phyloP scores from a whole-genome alignment of 441 rosid species.

The Erodium texanum region DNA sequence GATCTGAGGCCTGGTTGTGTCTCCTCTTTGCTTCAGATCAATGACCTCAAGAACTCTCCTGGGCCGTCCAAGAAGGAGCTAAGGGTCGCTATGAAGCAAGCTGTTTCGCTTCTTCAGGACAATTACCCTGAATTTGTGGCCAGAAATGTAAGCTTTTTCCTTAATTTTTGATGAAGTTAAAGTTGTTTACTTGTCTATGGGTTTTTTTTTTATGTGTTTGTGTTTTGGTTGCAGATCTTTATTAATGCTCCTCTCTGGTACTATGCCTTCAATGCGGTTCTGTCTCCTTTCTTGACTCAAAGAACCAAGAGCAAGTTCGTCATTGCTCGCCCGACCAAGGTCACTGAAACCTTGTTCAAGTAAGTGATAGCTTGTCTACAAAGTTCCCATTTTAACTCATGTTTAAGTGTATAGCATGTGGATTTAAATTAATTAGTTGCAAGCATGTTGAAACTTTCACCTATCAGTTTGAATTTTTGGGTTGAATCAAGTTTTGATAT shows the following conservation, averaged over 20 bases:
- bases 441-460: too few species aligned
- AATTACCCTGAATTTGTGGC: constrained; percentile 72
- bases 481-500: too few species aligned
- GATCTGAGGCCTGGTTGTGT: constrained; percentile 64
- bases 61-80: constrained; percentile 48
- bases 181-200: too few species aligned
- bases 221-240: constrained; percentile 63
- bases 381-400: too few species aligned
- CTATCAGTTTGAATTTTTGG: too few species aligned
- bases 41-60: constrained; percentile 59
- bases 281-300: constrained; percentile 68
- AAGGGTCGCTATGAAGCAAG: constrained; percentile 42
- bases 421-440: too few species aligned
- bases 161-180: not conserved
- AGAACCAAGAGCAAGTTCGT: constrained; percentile 72
- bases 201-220: not conserved
- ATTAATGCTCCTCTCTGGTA: constrained; percentile 77
- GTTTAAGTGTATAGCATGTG: too few species aligned
- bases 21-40: constrained; percentile 69
- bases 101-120: constrained; percentile 46
- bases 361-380: too few species aligned
- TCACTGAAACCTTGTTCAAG: constrained; percentile 68
- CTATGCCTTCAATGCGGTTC: constrained; percentile 48
- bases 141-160: constrained; percentile 48
- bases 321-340: constrained; percentile 50